phyloP scores from a whole-genome alignment of 2,329 filamentous ascomycete genomes.

The Davidsoniella eucalypti region DNA sequence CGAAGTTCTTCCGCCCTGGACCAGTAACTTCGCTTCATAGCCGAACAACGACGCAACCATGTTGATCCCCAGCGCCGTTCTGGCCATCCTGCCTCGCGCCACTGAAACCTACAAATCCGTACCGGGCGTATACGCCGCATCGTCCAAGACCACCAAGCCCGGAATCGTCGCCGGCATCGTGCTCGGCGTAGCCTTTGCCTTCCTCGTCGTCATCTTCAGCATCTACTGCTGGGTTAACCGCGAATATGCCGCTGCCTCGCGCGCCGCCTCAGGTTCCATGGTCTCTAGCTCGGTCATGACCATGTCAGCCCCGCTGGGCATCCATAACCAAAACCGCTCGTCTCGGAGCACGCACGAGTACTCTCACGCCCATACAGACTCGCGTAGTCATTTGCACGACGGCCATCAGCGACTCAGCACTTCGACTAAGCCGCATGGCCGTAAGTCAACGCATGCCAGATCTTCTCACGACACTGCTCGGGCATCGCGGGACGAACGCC shows the following conservation, averaged over 20 bases:
- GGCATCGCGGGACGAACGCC: neutral
- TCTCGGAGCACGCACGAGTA: neutral
- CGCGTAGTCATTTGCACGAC: neutral
- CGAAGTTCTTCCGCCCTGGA: too few relatives aligned
- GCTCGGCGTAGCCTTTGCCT: slow-evolving; percentile 8
- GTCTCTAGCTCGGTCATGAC: slow-evolving; percentile 6
- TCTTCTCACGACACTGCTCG: slow-evolving; percentile 1
- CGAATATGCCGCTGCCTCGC: slow-evolving; percentile 3
- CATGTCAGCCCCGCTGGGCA: slow-evolving; percentile 2
- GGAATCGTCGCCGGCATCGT: slow-evolving; percentile 11
- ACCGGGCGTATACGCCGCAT: slow-evolving; percentile 13
- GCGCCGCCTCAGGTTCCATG: neutral
- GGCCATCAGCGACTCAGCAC: neutral
- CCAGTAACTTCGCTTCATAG: too few relatives aligned
- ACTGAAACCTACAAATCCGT: slow-evolving; percentile 14
- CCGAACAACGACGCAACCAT: too few relatives aligned
- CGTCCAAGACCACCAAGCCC: slow-evolving; percentile 2
- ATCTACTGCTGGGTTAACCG: slow-evolving; percentile 13
- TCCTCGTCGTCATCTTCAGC: slow-evolving; percentile 10
- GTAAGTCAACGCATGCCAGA: neutral
- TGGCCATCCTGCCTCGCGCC: neutral
- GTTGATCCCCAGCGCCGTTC: too few relatives aligned
- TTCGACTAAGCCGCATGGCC: neutral
- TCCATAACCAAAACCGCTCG: neutral
- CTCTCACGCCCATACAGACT: slow-evolving; percentile 5